phyloP scores from a whole-genome alignment of 2,329 filamentous ascomycete genomes.

The Dryadomyces sulphureus region DNA sequence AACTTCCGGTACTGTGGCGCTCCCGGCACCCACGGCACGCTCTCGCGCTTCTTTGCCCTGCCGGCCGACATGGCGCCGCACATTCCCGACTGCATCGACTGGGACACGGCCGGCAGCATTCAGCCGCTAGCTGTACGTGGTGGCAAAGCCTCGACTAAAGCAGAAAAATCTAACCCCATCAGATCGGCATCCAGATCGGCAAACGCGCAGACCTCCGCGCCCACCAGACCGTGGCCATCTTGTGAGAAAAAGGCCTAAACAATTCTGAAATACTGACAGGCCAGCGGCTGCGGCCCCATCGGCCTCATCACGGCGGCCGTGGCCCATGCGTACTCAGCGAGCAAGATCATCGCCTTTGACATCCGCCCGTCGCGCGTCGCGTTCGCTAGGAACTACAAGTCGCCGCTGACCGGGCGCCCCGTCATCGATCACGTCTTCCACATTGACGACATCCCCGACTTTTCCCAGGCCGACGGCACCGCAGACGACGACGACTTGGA shows the following conservation, averaged over 20 bases:
- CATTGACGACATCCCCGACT: conserved; percentile 40
- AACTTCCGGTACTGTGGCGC: conserved; percentile 86
- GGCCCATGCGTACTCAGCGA: conserved; percentile 66
- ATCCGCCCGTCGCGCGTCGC: conserved; percentile 66
- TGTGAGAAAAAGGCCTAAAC: conserved; percentile 20
- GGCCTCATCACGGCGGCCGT: conserved; percentile 80
- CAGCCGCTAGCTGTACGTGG: conserved; percentile 52
- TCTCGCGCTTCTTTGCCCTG: conserved; percentile 71
- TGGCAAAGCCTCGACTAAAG: not conserved
- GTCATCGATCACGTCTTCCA: conserved; percentile 56
- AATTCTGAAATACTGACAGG: not conserved
- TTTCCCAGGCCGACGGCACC: conserved; percentile 30
- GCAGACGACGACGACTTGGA: not conserved
- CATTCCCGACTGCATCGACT: conserved; percentile 57
- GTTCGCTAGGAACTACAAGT: conserved; percentile 50
- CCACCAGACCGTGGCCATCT: conserved; percentile 65
- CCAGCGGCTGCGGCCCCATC: conserved; percentile 60
- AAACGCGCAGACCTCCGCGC: conserved; percentile 57
- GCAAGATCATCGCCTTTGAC: conserved; percentile 73
- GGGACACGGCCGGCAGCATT: conserved; percentile 79
- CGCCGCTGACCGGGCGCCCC: conserved; percentile 18
- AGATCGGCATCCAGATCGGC: conserved; percentile 59
- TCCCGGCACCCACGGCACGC: conserved; percentile 74
- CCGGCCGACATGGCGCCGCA: conserved; percentile 89
- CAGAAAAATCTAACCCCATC: not conserved